These are phyloP conservation scores for Ceratocystis huliohia DNA, from an alignment of 2,329 filamentous ascomycete genomes.

Conservation along the genomic window DNA sequence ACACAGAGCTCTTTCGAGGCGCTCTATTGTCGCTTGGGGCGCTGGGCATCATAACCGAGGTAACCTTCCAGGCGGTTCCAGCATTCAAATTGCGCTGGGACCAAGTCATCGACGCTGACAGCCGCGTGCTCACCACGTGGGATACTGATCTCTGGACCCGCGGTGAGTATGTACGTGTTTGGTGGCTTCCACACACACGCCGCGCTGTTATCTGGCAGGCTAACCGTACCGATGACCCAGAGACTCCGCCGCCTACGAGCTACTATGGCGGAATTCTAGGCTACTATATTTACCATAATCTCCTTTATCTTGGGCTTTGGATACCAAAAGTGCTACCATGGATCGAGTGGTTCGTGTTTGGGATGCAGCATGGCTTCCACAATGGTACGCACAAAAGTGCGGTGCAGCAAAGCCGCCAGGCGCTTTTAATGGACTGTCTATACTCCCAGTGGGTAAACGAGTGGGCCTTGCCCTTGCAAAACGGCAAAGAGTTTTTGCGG, in stretches of 20 bases:
- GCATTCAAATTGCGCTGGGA: slow-evolving; percentile 77
- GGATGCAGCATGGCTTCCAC: slow-evolving; percentile 89
- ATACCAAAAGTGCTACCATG: slow-evolving; percentile 68
- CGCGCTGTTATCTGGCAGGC: slow-evolving; percentile 82
- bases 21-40: slow-evolving; percentile 79
- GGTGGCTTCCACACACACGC: slow-evolving; percentile 93
- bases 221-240: slow-evolving; percentile 56
- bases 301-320: slow-evolving; percentile 68
- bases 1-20: slow-evolving; percentile 73
- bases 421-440: slow-evolving; percentile 88
- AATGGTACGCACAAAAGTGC: slow-evolving; percentile 56
- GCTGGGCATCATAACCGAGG: slow-evolving; percentile 78
- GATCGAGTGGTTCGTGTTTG: slow-evolving; percentile 94
- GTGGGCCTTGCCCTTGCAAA: slow-evolving; percentile 79
- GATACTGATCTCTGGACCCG: slow-evolving; percentile 62
- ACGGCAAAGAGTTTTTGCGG: slow-evolving; percentile 74
- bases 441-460: slow-evolving; percentile 99
- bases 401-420: slow-evolving; percentile 65
- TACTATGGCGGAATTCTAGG: slow-evolving; percentile 77
- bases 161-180: slow-evolving; percentile 82
- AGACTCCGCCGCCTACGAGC: slow-evolving; percentile 46
- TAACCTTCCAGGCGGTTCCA: slow-evolving; percentile 70
- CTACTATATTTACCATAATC: slow-evolving; percentile 82
- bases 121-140: slow-evolving; percentile 59
- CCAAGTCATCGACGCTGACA: slow-evolving; percentile 63